These are phyloP conservation scores for Ogataea parapolymorpha DNA, from an alignment of 805 yeast species.

Conservation along the genomic window DNA sequence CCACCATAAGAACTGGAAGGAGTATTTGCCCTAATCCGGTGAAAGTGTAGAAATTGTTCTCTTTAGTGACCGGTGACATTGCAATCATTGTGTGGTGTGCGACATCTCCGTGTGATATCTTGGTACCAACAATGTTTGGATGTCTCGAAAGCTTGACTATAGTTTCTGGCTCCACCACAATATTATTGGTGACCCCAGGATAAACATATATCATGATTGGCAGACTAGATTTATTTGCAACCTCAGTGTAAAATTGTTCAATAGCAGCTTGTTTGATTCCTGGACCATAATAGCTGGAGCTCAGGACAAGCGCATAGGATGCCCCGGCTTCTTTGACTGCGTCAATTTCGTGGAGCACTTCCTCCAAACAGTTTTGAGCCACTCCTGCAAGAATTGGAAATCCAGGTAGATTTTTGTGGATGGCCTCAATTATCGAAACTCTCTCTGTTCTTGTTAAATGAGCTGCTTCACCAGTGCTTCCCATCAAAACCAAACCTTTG, in stretches of 20 bases:
- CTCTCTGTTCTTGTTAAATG: conserved; percentile 48
- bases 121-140: conserved; percentile 48
- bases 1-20: conserved; percentile 44
- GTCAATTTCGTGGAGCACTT: conserved; percentile 40
- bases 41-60: conserved; percentile 40
- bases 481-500: conserved; percentile 46
- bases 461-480: conserved; percentile 56
- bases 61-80: conserved; percentile 36
- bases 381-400: conserved; percentile 48
- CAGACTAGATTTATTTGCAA: conserved; percentile 41
- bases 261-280: conserved; percentile 44
- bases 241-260: conserved; percentile 40
- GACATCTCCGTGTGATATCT: conserved; percentile 50
- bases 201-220: conserved; percentile 45
- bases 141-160: conserved; percentile 41
- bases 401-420: conserved; percentile 38
- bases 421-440: conserved; percentile 29
- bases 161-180: conserved; percentile 37
- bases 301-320: conserved; percentile 38
- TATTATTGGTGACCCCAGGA: conserved; percentile 46
- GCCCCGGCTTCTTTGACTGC: conserved; percentile 39
- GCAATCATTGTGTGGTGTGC: conserved; percentile 45
- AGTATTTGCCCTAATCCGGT: conserved; percentile 53
- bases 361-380: conserved; percentile 43
- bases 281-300: conserved; percentile 48